These are phyloP conservation scores for Nannizziopsis arthrosporioides DNA, from an alignment of 2,329 filamentous ascomycete genomes.

Conservation along the genomic window DNA sequence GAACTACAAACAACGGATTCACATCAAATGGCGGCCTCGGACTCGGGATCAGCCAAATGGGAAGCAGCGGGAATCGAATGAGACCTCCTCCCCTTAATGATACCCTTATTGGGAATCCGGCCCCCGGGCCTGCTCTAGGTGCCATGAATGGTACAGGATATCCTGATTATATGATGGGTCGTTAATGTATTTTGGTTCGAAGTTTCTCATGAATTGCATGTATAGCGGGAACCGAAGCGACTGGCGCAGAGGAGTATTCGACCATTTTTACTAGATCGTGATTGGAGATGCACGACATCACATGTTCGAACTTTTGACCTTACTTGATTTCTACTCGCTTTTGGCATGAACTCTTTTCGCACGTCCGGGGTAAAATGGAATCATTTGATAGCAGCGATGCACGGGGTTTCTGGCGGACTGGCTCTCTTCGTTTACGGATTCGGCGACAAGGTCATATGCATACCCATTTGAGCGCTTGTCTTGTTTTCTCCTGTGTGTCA, in stretches of 20 bases:
- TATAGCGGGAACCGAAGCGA: conserved; percentile 32
- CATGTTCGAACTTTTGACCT: conserved; percentile 20
- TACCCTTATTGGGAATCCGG: conserved; percentile 4
- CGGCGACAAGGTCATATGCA: conserved; percentile 5
- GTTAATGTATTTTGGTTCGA: conserved; percentile 20
- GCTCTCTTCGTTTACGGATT: conserved; percentile 6
- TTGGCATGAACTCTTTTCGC: background rate
- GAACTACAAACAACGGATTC: conserved; percentile 25
- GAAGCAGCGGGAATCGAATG: conserved; percentile 14
- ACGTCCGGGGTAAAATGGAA: background rate
- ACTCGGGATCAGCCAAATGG: conserved; percentile 23
- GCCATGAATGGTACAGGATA: conserved; percentile 21
- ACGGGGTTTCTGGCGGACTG: conserved; percentile 8
- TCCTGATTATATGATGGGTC: conserved; percentile 40
- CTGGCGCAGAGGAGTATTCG: conserved; percentile 28
- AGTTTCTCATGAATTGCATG: conserved; percentile 25
- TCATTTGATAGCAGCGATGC: conserved; percentile 5
- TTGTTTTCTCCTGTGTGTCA: conserved; percentile 1
- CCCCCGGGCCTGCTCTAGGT: conserved; percentile 11
- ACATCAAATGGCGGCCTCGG: conserved; percentile 29
- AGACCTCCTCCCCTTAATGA: conserved; percentile 9
- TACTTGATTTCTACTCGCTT: background rate
- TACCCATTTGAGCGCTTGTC: conserved; percentile 6
- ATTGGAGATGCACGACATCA: conserved; percentile 25
- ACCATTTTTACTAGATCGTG: conserved; percentile 30